Percentiles rank a stretch among this genome's conserved stretches.
Evolutionary conservation across 192 early-diverging fungal genomes (phyloP).

Genomic region (Linnemannia zychae): DNA sequence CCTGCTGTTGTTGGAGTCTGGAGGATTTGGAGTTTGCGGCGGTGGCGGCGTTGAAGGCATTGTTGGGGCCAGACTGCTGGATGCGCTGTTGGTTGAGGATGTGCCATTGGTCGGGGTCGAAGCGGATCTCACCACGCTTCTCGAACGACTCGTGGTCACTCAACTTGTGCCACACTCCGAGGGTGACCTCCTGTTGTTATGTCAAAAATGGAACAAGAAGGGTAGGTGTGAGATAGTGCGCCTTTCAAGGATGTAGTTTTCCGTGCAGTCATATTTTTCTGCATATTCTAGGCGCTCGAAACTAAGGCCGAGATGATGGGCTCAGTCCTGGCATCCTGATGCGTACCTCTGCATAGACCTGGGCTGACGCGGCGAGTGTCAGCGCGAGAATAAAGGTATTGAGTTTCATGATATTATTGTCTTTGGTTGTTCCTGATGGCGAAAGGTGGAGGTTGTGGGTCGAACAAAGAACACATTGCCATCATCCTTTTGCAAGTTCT

Average conservation of each 20-base stretch:
- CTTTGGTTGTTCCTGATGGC: slow-evolving; percentile 5
- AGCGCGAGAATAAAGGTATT: slow-evolving; percentile 43
- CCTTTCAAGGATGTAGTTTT: neutral
- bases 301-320: neutral
- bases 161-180: slow-evolving; percentile 53
- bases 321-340: neutral
- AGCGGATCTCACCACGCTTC: slow-evolving; percentile 51
- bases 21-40: slow-evolving; percentile 2
- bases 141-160: slow-evolving; percentile 54
- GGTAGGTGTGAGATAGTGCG: neutral
- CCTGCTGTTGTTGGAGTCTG: slow-evolving; percentile 9
- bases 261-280: neutral
- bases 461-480: neutral
- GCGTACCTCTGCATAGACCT: slow-evolving; percentile 52
- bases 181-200: slow-evolving; percentile 38
- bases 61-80: neutral
- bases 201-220: neutral
- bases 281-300: neutral
- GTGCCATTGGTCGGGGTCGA: slow-evolving; percentile 37
- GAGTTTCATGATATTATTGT: slow-evolving; percentile 32
- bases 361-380: slow-evolving; percentile 38
- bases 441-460: neutral
- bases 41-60: slow-evolving; percentile 2
- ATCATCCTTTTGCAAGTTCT: neutral
- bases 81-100: slow-evolving; percentile 5